Base-by-base conservation (phyloP, 495 filamentous ascomycete genomes). In the Penicillium riverlandense region DNA sequence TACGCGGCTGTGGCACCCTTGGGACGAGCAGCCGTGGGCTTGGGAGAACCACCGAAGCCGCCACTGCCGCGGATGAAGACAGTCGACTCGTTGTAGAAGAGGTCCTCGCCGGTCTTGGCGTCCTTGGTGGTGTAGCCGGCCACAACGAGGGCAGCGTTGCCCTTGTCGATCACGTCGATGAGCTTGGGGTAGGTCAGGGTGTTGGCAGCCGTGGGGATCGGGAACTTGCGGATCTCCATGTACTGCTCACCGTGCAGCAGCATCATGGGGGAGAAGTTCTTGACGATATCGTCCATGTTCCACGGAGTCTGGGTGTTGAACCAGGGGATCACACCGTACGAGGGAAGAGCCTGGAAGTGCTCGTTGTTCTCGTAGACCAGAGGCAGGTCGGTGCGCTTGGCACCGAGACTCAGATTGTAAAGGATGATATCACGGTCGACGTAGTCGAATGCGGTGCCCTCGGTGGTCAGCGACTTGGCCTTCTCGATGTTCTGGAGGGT, bases 231-330 rank as follows among this genome's bases (percentile, higher is more conserved):
- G 61, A 98, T 79, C 65, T 97, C 94, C 52, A 97, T 87, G 76
- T 90, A 98, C 70, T 98, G 92, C 72, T 98, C 92, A 57, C 92
- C 92, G 75, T 98, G 92, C 13, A 98, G 83, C 40, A 98, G 81
- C 90, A 97, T 96, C 94, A 96, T 98, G 50, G 90, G 91, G 6
- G 78, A 86, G 78, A 95, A 98, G 71, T 97, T 88, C 58, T 89
- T 88, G 35, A 97, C 82, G 49, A 98, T 71, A 16, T 95, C 87
- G 49, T 82, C 76, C 51, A 91, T 71, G 70, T 71, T 79, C 75
- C 83, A 98, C 41, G 94, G 88, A 40, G 78, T 72, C 48, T 82
- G 73, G 52, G 90, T 83, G 72, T 85, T 84, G 71, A 98, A 97
- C 61, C 80, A 84, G 12, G 92, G 94, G 59, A 98, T 79, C 41